A percentile compares a stretch with the other conserved stretches of the same genome.
phyloP scores from a whole-genome alignment of 2,329 filamentous ascomycete genomes.

The Colletotrichum godetiae region DNA sequence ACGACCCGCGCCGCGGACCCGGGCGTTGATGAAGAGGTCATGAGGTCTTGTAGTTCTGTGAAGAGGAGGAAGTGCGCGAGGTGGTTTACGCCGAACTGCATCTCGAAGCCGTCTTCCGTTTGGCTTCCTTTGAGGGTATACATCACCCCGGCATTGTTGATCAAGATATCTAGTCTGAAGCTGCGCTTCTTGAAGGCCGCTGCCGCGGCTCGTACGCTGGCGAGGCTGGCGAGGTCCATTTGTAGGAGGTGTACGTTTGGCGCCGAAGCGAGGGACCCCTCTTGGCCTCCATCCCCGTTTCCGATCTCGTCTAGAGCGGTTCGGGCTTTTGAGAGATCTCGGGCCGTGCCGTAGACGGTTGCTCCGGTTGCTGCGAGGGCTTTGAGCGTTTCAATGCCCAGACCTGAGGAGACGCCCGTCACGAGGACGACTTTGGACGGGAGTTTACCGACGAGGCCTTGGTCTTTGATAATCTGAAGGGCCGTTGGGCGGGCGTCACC shows the following conservation, averaged over 20 bases:
- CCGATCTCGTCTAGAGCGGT: neutral
- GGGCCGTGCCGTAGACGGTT: neutral
- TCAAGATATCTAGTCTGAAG: constrained; percentile 25
- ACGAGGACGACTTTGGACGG: constrained; percentile 47
- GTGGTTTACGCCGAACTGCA: constrained; percentile 64
- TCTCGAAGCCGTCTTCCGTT: constrained; percentile 39
- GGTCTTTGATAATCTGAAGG: constrained; percentile 24
- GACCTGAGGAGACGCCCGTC: constrained; percentile 52
- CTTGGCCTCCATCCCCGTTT: neutral
- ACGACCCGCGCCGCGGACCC: constrained; percentile 59
- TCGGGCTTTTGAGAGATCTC: neutral
- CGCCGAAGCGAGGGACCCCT: neutral
- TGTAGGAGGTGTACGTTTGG: constrained; percentile 42
- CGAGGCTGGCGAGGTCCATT: constrained; percentile 44
- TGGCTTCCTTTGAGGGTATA: constrained; percentile 13
- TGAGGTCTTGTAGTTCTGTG: constrained; percentile 55
- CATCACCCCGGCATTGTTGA: constrained; percentile 37
- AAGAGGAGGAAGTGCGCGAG: constrained; percentile 65
- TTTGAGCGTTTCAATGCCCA: neutral
- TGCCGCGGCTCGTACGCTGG: constrained; percentile 41
- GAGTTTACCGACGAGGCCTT: constrained; percentile 9
- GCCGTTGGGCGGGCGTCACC: constrained; percentile 28
- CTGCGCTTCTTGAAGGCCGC: constrained; percentile 5
- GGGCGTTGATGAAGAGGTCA: constrained; percentile 52
- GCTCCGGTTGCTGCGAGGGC: neutral